phyloP scores from a whole-genome alignment of 257 asterid species.

The Dorcoceras hygrometricum region DNA sequence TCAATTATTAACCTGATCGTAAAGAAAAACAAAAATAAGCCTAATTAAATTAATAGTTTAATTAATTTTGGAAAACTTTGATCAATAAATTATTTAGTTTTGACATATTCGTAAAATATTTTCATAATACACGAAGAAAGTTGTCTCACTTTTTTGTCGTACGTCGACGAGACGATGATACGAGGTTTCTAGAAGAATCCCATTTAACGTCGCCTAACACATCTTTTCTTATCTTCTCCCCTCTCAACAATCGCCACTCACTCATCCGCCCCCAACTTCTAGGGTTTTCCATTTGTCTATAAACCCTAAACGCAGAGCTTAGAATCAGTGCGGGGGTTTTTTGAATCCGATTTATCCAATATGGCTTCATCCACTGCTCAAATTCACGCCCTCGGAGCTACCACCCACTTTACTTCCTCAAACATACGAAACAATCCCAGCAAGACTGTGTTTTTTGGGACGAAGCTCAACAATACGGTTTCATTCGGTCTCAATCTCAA shows the following conservation, averaged over 20 bases:
- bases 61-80: too few relatives aligned
- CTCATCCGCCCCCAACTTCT: slow-evolving; percentile 15
- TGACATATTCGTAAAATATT: too few relatives aligned
- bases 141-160: not conserved
- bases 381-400: slow-evolving; percentile 59
- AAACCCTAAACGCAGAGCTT: not conserved
- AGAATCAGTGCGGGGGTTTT: too few relatives aligned
- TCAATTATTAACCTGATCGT: too few relatives aligned
- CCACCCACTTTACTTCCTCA: slow-evolving; percentile 38
- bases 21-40: too few relatives aligned
- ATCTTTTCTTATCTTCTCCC: not conserved
- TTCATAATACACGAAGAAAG: too few relatives aligned
- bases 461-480: slow-evolving; percentile 34
- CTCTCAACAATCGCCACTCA: slow-evolving; percentile 15
- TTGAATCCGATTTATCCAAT: not conserved
- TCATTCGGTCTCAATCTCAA: slow-evolving; percentile 43
- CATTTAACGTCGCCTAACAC: too few relatives aligned
- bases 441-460: slow-evolving; percentile 48
- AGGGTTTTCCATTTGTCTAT: slow-evolving; percentile 16
- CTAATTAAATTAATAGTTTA: too few relatives aligned
- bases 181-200: not conserved
- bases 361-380: slow-evolving; percentile 67
- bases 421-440: slow-evolving; percentile 28
- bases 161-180: not conserved
- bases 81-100: too few relatives aligned